These are phyloP conservation scores for Penicillium egyptiacum DNA, from an alignment of 495 filamentous ascomycete species.

Conservation along the genomic window DNA sequence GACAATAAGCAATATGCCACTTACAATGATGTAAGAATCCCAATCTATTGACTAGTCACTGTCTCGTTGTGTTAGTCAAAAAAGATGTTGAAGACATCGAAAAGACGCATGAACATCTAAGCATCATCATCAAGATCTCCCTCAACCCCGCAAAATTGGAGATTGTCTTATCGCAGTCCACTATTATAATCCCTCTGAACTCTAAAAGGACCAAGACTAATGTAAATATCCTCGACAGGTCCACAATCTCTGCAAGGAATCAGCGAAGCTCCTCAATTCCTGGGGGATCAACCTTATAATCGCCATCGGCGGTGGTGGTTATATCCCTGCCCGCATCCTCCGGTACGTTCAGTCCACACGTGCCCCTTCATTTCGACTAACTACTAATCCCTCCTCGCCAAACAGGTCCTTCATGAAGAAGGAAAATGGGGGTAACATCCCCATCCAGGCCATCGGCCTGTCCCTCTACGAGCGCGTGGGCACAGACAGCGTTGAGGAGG, in stretches of 20 bases:
- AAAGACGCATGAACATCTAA: background rate
- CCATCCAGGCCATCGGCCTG: constrained; percentile 98
- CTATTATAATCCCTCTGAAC: background rate
- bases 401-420: constrained; percentile 88
- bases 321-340: constrained; percentile 95
- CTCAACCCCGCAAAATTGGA: constrained; percentile 3
- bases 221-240: constrained; percentile 56
- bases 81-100: background rate
- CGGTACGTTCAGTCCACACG: constrained; percentile 48
- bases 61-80: background rate
- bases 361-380: background rate
- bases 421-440: constrained; percentile 86
- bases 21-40: constrained; percentile 79
- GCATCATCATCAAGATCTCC: background rate
- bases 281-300: constrained; percentile 96
- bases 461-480: constrained; percentile 90
- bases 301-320: constrained; percentile 96
- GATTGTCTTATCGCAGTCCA: constrained; percentile 6
- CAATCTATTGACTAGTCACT: constrained; percentile 3
- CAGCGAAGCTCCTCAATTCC: constrained; percentile 70
- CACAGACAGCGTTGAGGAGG: constrained; percentile 51
- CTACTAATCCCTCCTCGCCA: background rate
- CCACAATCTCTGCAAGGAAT: constrained; percentile 91
- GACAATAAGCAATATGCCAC: constrained; percentile 84
- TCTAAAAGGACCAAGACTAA: background rate